phyloP scores from a whole-genome alignment of 768 basidiomycete species.

The Russula sp. region DNA sequence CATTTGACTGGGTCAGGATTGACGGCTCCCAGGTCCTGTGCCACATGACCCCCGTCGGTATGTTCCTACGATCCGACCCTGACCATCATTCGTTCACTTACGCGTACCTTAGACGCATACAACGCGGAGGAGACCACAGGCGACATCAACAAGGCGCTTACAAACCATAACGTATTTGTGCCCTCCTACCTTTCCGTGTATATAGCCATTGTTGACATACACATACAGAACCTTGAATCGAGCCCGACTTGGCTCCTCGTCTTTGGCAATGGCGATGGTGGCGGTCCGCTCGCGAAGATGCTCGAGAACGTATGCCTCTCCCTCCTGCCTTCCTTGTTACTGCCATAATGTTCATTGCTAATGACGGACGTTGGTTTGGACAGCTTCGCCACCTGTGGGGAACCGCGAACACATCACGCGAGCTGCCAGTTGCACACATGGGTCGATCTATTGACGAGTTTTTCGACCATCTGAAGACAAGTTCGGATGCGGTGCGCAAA shows the following conservation, averaged over 20 bases:
- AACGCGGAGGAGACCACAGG: slow-evolving; percentile 85
- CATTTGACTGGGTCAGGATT: slow-evolving; percentile 95
- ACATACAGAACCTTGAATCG: slow-evolving; percentile 69
- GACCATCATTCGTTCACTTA: not conserved
- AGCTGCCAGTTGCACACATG: slow-evolving; percentile 85
- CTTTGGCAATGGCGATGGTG: slow-evolving; percentile 95
- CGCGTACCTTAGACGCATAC: slow-evolving; percentile 58
- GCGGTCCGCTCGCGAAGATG: slow-evolving; percentile 85
- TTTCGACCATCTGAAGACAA: slow-evolving; percentile 66
- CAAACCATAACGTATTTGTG: slow-evolving; percentile 73
- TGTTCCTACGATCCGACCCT: slow-evolving; percentile 17
- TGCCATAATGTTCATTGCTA: not conserved
- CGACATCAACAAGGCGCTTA: slow-evolving; percentile 79
- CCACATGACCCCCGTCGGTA: slow-evolving; percentile 93
- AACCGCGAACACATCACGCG: slow-evolving; percentile 69
- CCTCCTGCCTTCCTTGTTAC: not conserved
- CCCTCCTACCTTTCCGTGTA: not conserved
- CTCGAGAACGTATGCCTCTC: slow-evolving; percentile 69
- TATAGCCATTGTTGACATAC: not conserved
- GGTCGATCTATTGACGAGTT: slow-evolving; percentile 87
- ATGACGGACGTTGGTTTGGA: not conserved
- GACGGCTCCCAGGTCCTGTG: slow-evolving; percentile 93
- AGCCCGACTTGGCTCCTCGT: slow-evolving; percentile 73
- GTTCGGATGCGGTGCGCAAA: slow-evolving; percentile 26
- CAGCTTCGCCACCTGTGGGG: slow-evolving; percentile 88